Conservation (phyloP, 2,329 filamentous ascomycete genomes). For the Beauveria rudraprayagi region DNA sequence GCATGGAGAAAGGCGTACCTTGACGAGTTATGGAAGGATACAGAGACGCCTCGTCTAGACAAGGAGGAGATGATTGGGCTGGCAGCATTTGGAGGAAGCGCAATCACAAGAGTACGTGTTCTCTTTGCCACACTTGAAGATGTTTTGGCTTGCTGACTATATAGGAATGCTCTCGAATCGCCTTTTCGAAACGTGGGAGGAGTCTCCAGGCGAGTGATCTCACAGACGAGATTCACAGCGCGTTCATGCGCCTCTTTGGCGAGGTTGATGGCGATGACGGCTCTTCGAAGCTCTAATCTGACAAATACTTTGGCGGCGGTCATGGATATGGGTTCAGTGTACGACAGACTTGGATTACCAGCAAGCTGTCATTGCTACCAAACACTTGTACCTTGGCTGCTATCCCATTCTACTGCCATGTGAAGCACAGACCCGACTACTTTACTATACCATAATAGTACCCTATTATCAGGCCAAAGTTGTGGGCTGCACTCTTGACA, state of each 20-base stretch:
- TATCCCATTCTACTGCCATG: not conserved
- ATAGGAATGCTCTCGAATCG: constrained; percentile 73
- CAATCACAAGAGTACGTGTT: constrained; percentile 66
- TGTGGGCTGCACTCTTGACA: too few relatives aligned
- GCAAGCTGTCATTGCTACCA: too few relatives aligned
- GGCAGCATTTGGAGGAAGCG: constrained; percentile 78
- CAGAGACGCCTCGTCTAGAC: constrained; percentile 36
- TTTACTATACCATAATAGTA: not conserved
- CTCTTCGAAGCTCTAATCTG: constrained; percentile 26
- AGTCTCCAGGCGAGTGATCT: constrained; percentile 89
- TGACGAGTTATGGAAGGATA: constrained; percentile 65
- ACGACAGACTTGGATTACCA: not conserved
- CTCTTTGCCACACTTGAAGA: not conserved
- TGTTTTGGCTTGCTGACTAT: not conserved
- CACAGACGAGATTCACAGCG: constrained; percentile 78
- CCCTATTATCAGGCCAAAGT: too few relatives aligned
- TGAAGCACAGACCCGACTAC: not conserved
- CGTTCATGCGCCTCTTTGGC: constrained; percentile 74
- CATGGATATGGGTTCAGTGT: not conserved
- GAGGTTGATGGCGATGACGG: constrained; percentile 46
- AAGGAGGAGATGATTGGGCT: constrained; percentile 60
- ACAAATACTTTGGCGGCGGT: not conserved
- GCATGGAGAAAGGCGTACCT: constrained; percentile 84
- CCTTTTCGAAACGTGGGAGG: constrained; percentile 77
- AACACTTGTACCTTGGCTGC: not conserved